Conservation (phyloP, 768 basidiomycete species). For the Rhizopogon rudus region DNA sequence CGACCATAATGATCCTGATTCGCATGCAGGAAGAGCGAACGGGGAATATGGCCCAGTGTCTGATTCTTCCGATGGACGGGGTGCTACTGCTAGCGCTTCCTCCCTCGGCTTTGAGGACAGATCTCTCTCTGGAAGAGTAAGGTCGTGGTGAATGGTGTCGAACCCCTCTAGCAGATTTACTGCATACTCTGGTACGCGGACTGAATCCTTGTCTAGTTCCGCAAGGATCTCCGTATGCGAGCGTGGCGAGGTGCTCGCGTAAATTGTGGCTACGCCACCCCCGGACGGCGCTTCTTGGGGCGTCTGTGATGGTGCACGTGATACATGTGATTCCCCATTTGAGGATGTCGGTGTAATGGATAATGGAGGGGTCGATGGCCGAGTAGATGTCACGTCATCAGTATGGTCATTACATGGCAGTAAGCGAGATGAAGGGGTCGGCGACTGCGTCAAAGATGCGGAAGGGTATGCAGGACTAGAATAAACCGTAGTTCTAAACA, state of each 20-base stretch:
- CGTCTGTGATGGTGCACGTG: not conserved
- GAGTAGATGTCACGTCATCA: slow-evolving; percentile 20
- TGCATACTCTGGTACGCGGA: slow-evolving; percentile 41
- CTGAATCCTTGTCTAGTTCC: slow-evolving; percentile 25
- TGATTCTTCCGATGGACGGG: slow-evolving; percentile 28
- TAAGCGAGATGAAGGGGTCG: slow-evolving; percentile 17
- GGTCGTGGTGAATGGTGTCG: slow-evolving; percentile 31
- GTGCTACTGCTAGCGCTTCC: slow-evolving; percentile 20
- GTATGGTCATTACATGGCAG: slow-evolving; percentile 13
- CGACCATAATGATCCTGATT: slow-evolving; percentile 17
- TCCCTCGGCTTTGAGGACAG: slow-evolving; percentile 24
- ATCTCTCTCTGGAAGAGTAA: slow-evolving; percentile 27
- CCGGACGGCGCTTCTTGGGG: slow-evolving; percentile 7
- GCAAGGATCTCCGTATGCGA: slow-evolving; percentile 34
- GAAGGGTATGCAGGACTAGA: not conserved
- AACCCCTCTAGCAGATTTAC: slow-evolving; percentile 39
- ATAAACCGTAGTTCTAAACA: slow-evolving; percentile 5
- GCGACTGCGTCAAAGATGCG: slow-evolving; percentile 1
- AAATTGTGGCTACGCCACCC: slow-evolving; percentile 33
- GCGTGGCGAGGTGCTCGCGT: slow-evolving; percentile 27
- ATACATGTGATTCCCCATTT: slow-evolving; percentile 7
- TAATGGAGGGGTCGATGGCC: slow-evolving; percentile 24
- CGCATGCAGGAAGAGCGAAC: slow-evolving; percentile 23
- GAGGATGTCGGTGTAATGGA: slow-evolving; percentile 23
- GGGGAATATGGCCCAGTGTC: slow-evolving; percentile 28